Evolutionary conservation across 2,329 filamentous ascomycete species (phyloP).

Genomic region (Nakataea oryzae): DNA sequence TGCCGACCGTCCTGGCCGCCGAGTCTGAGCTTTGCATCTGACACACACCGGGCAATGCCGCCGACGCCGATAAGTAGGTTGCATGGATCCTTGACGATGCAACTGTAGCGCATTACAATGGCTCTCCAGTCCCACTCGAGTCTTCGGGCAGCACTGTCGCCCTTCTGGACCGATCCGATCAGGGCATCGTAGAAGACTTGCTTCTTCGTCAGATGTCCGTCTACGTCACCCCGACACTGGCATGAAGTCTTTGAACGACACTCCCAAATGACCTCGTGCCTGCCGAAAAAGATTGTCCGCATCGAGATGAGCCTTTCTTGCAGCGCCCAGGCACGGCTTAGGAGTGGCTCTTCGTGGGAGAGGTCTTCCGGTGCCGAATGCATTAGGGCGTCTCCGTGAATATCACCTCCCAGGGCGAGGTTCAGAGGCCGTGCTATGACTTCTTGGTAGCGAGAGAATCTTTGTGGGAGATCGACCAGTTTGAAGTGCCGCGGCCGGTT

Average conservation of each 20-base stretch:
- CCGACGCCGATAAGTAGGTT: slow-evolving; percentile 5
- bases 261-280: not conserved
- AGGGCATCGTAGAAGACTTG: not conserved
- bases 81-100: no score
- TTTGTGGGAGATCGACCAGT: not conserved
- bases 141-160: no score
- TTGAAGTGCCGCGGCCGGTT: not conserved
- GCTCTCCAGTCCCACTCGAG: no score
- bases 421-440: not conserved
- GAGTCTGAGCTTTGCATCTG: not conserved
- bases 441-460: not conserved
- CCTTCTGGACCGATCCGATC: no score
- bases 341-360: not conserved
- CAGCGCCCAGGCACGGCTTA: not conserved
- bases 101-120: no score
- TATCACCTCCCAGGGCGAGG: not conserved
- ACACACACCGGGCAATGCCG: not conserved
- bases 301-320: not conserved
- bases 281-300: not conserved
- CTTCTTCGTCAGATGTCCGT: not conserved
- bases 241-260: not conserved
- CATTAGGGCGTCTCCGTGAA: not conserved
- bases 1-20: no score
- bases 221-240: not conserved
- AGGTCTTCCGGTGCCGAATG: no score